Conservation (phyloP, 441 rosid species). For the Omphalea diandra region DNA sequence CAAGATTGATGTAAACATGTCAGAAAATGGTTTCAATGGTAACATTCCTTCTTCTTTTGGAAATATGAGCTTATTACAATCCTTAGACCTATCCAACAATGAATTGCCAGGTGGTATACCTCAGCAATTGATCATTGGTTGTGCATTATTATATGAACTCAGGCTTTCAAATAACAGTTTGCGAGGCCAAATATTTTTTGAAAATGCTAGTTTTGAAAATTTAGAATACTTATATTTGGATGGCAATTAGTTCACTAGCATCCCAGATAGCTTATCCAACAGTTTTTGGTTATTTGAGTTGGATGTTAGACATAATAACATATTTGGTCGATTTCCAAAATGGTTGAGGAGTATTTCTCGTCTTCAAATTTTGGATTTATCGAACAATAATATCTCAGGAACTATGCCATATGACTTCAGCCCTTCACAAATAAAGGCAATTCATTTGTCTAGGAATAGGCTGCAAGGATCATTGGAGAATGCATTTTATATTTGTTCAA, state of each 20-base stretch:
- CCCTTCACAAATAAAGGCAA: not conserved
- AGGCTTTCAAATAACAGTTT: conserved; percentile 18
- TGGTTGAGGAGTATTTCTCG: not conserved
- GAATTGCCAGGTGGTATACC: conserved; percentile 21
- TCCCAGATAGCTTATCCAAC: not conserved
- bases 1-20: not conserved
- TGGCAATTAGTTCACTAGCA: conserved; percentile 3
- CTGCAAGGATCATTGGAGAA: conserved; percentile 19
- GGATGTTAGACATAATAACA: conserved; percentile 1
- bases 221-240: not conserved
- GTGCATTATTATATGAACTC: not conserved
- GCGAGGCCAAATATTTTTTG: conserved; percentile 13
- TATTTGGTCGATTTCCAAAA: conserved; percentile 10
- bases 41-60: not conserved
- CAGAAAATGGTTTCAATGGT: conserved; percentile 14
- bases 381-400: too few species aligned
- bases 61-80: not conserved
- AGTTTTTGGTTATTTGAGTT: not conserved
- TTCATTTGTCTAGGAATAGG: conserved; percentile 23
- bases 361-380: conserved; percentile 10
- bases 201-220: not conserved
- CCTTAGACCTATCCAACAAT: conserved; percentile 18
- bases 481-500: not conserved
- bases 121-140: not conserved
- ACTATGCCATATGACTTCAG: conserved; percentile 10